Base-by-base conservation (phyloP, 495 filamentous ascomycete species). In the Aspergillus coremiiformis region DNA sequence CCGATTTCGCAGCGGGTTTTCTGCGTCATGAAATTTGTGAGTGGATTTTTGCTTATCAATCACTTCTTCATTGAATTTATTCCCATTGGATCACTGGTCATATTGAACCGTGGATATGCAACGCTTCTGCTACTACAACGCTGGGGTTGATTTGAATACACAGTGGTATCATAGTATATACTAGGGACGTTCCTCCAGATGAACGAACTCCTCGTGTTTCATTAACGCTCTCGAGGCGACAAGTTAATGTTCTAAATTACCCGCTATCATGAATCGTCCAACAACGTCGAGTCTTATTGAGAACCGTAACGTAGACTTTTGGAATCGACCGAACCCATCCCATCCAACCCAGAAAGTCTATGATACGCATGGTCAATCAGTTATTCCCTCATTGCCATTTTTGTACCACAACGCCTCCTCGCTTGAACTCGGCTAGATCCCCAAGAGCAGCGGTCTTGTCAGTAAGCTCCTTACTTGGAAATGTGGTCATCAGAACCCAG, bases 401-500 rank as follows among this genome's bases (percentile, higher is more conserved):
- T 63, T 95, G 90, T 47, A 96, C 87, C 29, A 91, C 84, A 5
- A 86, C 88, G 21, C 90, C 90, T 35, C 83, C 83, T 14, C 83
- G 71, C 67, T 90, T 94, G 71, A 95, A 91, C 49, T 95, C 90
- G 0, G 82, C 60, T 66, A 95, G 72, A 29, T 95, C 89, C 1
- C 86, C 87, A 33, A 96, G 66, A 5, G 79, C 80, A 51, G 70
- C 70, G 1, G 59, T 66, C 65, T 84, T 82, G 52, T 98, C 90
- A 17, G 73, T 85, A 46, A 96, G 79, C 58, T 97, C 92, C 70
- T 90, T 95, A 68, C 84, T 96, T 2, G 94, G 93, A 67, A 97
- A 97, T 0, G 94, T 97, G 1, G 93, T 98, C 64, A 95, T 91
- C 49, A 98, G 66, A 7, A 86, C 84, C 78, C 89, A 98, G 10